These are phyloP conservation scores for Alternaria infectoria DNA, from an alignment of 2,329 filamentous ascomycete genomes.

Conservation along the genomic window DNA sequence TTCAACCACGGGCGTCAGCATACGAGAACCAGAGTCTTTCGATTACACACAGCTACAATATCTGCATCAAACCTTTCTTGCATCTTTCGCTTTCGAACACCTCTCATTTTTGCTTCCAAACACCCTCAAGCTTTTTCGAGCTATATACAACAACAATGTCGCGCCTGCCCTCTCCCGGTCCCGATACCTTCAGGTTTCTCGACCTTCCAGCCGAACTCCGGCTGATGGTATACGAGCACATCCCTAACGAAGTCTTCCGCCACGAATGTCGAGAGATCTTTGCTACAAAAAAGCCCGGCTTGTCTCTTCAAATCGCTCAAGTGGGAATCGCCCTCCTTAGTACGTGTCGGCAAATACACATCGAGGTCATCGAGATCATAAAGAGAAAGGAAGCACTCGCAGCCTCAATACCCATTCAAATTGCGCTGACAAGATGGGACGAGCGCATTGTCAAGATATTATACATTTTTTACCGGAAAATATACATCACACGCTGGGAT, in stretches of 20 bases:
- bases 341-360: background rate
- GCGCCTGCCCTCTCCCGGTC: too few species aligned
- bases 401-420: background rate
- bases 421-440: background rate
- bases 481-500: background rate
- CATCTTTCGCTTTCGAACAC: background rate
- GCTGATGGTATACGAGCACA: slow-evolving; percentile 5
- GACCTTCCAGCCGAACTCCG: slow-evolving; percentile 5
- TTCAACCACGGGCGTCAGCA: background rate
- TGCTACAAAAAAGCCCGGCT: background rate
- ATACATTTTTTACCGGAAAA: background rate
- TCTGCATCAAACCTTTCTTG: background rate
- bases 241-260: background rate
- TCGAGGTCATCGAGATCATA: background rate
- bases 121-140: background rate
- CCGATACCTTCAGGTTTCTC: slow-evolving; percentile 4
- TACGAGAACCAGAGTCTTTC: background rate
- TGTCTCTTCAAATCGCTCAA: background rate
- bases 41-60: background rate
- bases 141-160: background rate
- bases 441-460: background rate
- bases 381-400: background rate
- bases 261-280: background rate
- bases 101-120: background rate
- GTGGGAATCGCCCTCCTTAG: background rate